Evolutionary conservation across 2,329 filamentous ascomycete species (phyloP).

Genomic region (Paecilomyces dactylethromorphus): DNA sequence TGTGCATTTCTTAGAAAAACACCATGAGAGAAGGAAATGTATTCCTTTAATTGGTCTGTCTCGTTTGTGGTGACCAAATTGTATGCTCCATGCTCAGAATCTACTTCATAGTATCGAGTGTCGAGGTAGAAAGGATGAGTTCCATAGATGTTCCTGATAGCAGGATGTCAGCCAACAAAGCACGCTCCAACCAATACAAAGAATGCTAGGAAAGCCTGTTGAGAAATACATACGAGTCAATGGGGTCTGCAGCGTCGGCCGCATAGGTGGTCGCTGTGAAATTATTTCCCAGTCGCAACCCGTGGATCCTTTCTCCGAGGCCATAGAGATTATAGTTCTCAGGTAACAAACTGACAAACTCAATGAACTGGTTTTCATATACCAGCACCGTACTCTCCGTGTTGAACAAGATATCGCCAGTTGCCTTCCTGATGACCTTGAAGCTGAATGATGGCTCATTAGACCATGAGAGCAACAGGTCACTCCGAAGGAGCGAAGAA

Average conservation of each 20-base stretch:
- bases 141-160: conserved; percentile 61
- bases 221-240: conserved; percentile 34
- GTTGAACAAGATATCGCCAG: conserved; percentile 61
- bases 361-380: conserved; percentile 72
- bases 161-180: neutral
- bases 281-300: conserved; percentile 65
- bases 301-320: conserved; percentile 66
- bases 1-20: conserved; percentile 73
- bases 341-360: conserved; percentile 60
- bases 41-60: conserved; percentile 47
- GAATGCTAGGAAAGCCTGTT: neutral
- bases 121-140: conserved; percentile 74
- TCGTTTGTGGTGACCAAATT: conserved; percentile 50
- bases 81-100: conserved; percentile 40
- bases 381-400: conserved; percentile 60
- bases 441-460: conserved; percentile 54
- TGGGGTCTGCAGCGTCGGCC: conserved; percentile 57
- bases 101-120: conserved; percentile 63
- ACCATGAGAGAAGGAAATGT: conserved; percentile 65
- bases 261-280: conserved; percentile 63
- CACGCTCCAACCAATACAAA: neutral
- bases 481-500: conserved; percentile 28
- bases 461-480: conserved; percentile 48
- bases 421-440: conserved; percentile 51
- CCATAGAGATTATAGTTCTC: conserved; percentile 71